phyloP scores from a whole-genome alignment of 2,329 filamentous ascomycete genomes.

The Apiospora sp. region DNA sequence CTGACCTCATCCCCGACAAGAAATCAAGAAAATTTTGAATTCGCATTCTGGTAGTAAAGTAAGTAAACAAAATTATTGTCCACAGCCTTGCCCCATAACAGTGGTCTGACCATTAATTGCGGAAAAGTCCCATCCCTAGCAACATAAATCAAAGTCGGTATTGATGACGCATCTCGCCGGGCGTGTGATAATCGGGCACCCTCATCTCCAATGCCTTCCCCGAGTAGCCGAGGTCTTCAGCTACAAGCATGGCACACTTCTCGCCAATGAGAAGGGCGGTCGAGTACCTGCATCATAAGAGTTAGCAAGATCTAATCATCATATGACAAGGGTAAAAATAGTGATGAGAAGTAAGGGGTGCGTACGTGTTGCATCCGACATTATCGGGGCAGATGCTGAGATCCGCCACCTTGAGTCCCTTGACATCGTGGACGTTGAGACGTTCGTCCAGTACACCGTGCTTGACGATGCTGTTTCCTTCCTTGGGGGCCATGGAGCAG shows the following conservation, averaged over 20 bases:
- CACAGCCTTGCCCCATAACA: background rate
- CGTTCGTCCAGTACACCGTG: slow-evolving; percentile 81
- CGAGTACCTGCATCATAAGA: slow-evolving; percentile 56
- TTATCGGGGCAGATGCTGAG: slow-evolving; percentile 81
- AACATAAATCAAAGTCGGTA: slow-evolving; percentile 48
- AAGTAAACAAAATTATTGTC: background rate
- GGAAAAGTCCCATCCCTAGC: too few relatives aligned
- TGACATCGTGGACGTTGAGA: slow-evolving; percentile 79
- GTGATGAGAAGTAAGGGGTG: slow-evolving; percentile 37
- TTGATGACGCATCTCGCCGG: slow-evolving; percentile 52
- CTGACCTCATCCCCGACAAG: background rate
- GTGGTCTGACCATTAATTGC: background rate
- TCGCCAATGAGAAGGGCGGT: slow-evolving; percentile 79
- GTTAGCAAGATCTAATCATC: background rate
- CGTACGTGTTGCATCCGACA: slow-evolving; percentile 72
- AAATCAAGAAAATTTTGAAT: background rate
- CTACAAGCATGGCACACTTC: slow-evolving; percentile 74
- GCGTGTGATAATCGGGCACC: slow-evolving; percentile 69
- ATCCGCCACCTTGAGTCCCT: slow-evolving; percentile 80
- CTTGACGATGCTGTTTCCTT: slow-evolving; percentile 83
- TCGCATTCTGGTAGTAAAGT: background rate
- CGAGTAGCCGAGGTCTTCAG: slow-evolving; percentile 77
- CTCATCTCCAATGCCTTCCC: slow-evolving; percentile 80
- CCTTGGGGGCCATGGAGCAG: slow-evolving; percentile 78
- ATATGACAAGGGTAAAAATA: background rate